Evolutionary conservation across 2,329 filamentous ascomycete species (phyloP).

Genomic region (Sarocladium kiliense): DNA sequence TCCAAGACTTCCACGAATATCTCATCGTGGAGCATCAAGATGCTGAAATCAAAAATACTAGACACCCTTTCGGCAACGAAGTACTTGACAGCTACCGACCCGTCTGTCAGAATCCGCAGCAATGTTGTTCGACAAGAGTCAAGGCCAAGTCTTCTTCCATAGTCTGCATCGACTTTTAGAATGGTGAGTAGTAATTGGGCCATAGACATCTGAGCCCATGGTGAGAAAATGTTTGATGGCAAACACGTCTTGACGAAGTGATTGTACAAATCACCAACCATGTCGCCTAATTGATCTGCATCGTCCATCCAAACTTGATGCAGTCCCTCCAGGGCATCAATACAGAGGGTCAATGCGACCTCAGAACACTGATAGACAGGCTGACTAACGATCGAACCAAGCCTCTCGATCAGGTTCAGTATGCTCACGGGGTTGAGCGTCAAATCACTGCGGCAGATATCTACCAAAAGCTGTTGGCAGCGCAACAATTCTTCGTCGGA

Average conservation of each 20-base stretch:
- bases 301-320: slow-evolving; percentile 58
- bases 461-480: slow-evolving; percentile 43
- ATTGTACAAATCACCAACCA: slow-evolving; percentile 70
- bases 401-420: slow-evolving; percentile 40
- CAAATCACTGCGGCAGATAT: slow-evolving; percentile 50
- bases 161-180: slow-evolving; percentile 61
- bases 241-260: slow-evolving; percentile 69
- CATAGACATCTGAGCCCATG: slow-evolving; percentile 61
- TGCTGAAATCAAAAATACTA: slow-evolving; percentile 71
- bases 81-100: slow-evolving; percentile 69
- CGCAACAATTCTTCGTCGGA: slow-evolving; percentile 49
- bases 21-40: slow-evolving; percentile 77
- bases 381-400: slow-evolving; percentile 46
- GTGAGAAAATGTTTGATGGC: slow-evolving; percentile 63
- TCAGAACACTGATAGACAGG: slow-evolving; percentile 70
- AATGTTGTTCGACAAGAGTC: slow-evolving; percentile 64
- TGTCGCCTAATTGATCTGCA: slow-evolving; percentile 54
- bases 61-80: slow-evolving; percentile 66
- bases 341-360: slow-evolving; percentile 59
- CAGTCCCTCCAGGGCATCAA: slow-evolving; percentile 63
- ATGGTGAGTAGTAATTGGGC: slow-evolving; percentile 65
- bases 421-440: slow-evolving; percentile 42
- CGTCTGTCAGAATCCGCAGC: slow-evolving; percentile 63
- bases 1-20: slow-evolving; percentile 81
- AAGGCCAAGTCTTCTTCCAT: slow-evolving; percentile 53